These are phyloP conservation scores for Monosporozyma servazzii DNA, from an alignment of 805 yeast genomes.

Conservation along the genomic window DNA sequence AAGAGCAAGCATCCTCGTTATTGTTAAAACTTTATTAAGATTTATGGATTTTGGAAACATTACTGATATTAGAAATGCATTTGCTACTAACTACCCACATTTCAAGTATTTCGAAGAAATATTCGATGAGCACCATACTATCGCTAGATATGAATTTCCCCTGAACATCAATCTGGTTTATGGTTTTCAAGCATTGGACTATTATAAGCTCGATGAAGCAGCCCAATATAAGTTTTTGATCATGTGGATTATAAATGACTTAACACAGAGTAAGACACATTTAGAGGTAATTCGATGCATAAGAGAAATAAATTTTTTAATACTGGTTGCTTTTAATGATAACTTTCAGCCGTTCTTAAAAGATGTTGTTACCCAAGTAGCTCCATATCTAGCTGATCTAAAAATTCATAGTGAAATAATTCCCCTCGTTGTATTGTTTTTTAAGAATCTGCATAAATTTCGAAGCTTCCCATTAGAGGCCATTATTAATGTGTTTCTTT, in stretches of 20 bases:
- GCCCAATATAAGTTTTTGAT: constrained; percentile 11
- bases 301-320: constrained; percentile 14
- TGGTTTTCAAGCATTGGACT: constrained; percentile 8
- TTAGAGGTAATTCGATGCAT: constrained; percentile 11
- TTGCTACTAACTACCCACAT: constrained; percentile 4
- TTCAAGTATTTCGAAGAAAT: constrained; percentile 2
- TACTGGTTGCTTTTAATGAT: constrained; percentile 9
- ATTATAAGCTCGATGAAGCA: neutral
- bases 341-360: constrained; percentile 5
- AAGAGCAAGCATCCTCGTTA: neutral
- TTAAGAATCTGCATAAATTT: neutral
- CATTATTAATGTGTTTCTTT: constrained; percentile 9
- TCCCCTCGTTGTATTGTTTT: constrained; percentile 8
- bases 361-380: constrained; percentile 6
- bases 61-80: constrained; percentile 3
- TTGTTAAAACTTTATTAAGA: neutral
- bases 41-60: constrained; percentile 11
- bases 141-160: constrained; percentile 12
- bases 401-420: constrained; percentile 13
- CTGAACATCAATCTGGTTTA: constrained; percentile 9
- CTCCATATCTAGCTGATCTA: constrained; percentile 6
- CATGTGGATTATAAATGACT: constrained; percentile 15
- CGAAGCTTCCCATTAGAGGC: neutral
- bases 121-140: neutral
- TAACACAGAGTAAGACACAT: constrained; percentile 6